Conservation (phyloP, 805 yeast genomes). For the Saturnispora halmiae region DNA sequence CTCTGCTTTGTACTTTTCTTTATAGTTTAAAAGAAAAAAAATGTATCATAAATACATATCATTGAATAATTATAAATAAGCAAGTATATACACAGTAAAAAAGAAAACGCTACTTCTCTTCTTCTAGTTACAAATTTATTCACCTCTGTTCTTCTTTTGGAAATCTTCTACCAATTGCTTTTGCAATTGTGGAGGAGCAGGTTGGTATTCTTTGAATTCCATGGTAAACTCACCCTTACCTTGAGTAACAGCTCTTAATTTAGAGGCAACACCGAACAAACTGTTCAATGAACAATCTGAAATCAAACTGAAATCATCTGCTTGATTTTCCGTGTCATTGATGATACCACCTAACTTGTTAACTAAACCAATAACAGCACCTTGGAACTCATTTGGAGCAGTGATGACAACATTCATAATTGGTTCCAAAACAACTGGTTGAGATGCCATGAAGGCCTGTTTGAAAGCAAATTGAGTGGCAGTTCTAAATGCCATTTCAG, state of each 20-base stretch:
- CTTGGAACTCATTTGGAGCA: slow-evolving; percentile 96
- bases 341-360: slow-evolving; percentile 91
- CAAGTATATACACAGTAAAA: neutral
- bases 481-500: slow-evolving; percentile 88
- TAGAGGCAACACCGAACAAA: slow-evolving; percentile 94
- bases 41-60: neutral
- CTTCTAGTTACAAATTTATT: slow-evolving; percentile 9
- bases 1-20: too few species aligned
- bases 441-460: slow-evolving; percentile 75
- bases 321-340: slow-evolving; percentile 86
- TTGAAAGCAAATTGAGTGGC: slow-evolving; percentile 90
- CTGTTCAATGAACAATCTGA: slow-evolving; percentile 96
- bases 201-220: slow-evolving; percentile 89
- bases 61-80: slow-evolving; percentile 1
- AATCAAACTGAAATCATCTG: slow-evolving; percentile 85
- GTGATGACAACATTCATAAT: slow-evolving; percentile 89
- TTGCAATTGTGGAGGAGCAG: slow-evolving; percentile 85
- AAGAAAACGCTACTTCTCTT: neutral
- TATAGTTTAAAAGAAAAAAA: neutral
- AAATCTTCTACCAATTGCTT: slow-evolving; percentile 80
- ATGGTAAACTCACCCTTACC: slow-evolving; percentile 98
- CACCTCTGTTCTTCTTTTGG: slow-evolving; percentile 42
- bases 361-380: slow-evolving; percentile 79
- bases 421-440: slow-evolving; percentile 90
- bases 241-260: slow-evolving; percentile 92